These are phyloP conservation scores for Vigna trinervia DNA, from an alignment of 306 rosid species.

Conservation along the genomic window DNA sequence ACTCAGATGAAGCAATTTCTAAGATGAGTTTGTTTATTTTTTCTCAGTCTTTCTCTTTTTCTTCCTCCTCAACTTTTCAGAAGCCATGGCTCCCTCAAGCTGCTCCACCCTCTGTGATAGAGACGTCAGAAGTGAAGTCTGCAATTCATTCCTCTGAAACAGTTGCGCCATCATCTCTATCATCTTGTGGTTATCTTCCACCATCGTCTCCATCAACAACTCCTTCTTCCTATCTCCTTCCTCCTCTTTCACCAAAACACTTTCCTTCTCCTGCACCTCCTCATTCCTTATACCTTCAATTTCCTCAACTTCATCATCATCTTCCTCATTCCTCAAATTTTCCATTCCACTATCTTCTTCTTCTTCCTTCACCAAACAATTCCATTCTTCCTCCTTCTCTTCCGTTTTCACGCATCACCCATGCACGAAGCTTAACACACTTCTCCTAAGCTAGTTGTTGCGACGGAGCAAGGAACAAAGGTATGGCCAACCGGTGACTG, in stretches of 20 bases:
- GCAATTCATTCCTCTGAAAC: constrained; percentile 59
- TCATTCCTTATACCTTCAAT: background rate
- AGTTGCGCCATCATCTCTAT: constrained; percentile 63
- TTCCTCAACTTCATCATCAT: background rate
- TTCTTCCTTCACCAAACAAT: constrained; percentile 4
- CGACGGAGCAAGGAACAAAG: too few relatives aligned
- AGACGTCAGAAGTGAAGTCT: constrained; percentile 56
- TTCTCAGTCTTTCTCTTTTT: constrained; percentile 51
- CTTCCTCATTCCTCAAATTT: background rate
- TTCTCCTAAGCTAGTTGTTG: too few relatives aligned
- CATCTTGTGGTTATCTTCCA: constrained; percentile 68
- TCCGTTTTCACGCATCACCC: too few relatives aligned
- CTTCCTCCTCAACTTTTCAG: constrained; percentile 61
- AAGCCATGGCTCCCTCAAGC: constrained; percentile 61
- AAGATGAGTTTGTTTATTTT: constrained; percentile 10
- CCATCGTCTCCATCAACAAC: constrained; percentile 59
- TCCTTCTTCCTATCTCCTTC: background rate
- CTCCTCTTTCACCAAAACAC: background rate
- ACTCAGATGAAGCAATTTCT: background rate
- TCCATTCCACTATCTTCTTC: background rate
- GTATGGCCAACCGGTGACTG: too few relatives aligned
- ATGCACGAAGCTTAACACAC: too few relatives aligned
- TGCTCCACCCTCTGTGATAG: constrained; percentile 67
- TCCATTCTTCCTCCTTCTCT: background rate
- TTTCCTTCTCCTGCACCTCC: constrained; percentile 44